These are phyloP conservation scores for Coemansia sp. DNA, from an alignment of 192 early-diverging fungal genomes.

Conservation along the genomic window DNA sequence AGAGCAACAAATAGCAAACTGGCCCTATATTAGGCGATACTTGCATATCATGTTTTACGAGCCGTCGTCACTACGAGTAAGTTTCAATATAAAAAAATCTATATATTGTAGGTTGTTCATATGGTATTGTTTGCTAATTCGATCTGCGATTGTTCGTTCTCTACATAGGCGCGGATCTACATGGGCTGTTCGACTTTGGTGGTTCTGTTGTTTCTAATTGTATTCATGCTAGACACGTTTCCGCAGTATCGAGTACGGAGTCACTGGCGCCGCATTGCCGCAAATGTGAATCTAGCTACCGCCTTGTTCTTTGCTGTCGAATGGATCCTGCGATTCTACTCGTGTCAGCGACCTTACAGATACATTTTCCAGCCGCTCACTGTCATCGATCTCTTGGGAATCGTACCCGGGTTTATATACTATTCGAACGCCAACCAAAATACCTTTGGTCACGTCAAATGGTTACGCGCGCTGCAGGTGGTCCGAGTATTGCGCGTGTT, in stretches of 20 bases:
- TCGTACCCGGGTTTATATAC: conserved; percentile 34
- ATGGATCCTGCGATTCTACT: conserved; percentile 44
- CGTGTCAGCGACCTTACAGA: conserved; percentile 14
- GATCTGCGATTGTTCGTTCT: no score
- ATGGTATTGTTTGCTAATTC: not conserved
- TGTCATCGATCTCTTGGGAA: conserved; percentile 36
- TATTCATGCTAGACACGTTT: conserved; percentile 52
- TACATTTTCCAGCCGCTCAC: conserved; percentile 43
- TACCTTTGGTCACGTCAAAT: conserved; percentile 36
- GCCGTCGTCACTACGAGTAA: conserved; percentile 42
- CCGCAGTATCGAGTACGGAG: conserved; percentile 40
- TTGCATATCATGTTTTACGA: conserved; percentile 48
- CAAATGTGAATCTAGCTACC: conserved; percentile 34
- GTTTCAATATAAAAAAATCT: not conserved
- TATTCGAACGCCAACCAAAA: conserved; percentile 5
- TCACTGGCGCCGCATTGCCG: conserved; percentile 36
- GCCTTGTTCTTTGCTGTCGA: conserved; percentile 43
- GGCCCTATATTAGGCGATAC: conserved; percentile 24
- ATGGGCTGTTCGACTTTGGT: conserved; percentile 41
- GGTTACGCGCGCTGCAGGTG: conserved; percentile 44
- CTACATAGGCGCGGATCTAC: conserved; percentile 33
- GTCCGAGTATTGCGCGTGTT: conserved; percentile 46
- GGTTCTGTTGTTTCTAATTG: conserved; percentile 50
- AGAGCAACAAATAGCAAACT: conserved; percentile 30
- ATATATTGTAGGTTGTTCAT: not conserved